Conservation (phyloP, 2,329 filamentous ascomycete genomes). For the Ophiocordyceps camponoti-saundersi region DNA sequence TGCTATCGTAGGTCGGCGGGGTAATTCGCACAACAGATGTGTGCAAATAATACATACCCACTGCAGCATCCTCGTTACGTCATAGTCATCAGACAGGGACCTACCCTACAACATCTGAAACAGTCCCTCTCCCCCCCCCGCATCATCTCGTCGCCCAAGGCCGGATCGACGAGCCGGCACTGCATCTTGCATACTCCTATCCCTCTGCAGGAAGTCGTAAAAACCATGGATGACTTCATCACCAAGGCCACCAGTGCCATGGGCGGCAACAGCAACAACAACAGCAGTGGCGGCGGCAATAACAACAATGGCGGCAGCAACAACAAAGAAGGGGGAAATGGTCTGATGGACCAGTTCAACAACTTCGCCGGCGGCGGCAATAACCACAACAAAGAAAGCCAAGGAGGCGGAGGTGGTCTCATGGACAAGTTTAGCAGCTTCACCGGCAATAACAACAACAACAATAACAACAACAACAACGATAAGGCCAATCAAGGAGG, state of each 20-base stretch:
- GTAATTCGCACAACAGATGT: too few relatives aligned
- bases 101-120: neutral
- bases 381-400: neutral
- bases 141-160: neutral
- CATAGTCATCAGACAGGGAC: neutral
- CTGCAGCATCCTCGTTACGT: too few relatives aligned
- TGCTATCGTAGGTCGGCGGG: too few relatives aligned
- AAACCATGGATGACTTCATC: constrained; percentile 3
- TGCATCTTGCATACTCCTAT: neutral
- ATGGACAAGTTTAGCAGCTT: constrained; percentile 39
- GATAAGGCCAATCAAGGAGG: neutral
- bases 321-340: constrained; percentile 17
- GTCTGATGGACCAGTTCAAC: constrained; percentile 56
- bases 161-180: neutral
- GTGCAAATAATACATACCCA: too few relatives aligned
- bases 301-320: neutral
- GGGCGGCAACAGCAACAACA: neutral
- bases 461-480: neutral
- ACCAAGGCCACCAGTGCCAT: constrained; percentile 1
- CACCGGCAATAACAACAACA: neutral
- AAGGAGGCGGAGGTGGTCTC: constrained; percentile 28
- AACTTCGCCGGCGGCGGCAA: constrained; percentile 52
- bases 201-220: neutral
- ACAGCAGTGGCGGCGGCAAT: constrained; percentile 23
- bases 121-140: neutral